These are phyloP conservation scores for Desmodesmus armatus DNA, from an alignment of 139 green algal species.

Conservation along the genomic window DNA sequence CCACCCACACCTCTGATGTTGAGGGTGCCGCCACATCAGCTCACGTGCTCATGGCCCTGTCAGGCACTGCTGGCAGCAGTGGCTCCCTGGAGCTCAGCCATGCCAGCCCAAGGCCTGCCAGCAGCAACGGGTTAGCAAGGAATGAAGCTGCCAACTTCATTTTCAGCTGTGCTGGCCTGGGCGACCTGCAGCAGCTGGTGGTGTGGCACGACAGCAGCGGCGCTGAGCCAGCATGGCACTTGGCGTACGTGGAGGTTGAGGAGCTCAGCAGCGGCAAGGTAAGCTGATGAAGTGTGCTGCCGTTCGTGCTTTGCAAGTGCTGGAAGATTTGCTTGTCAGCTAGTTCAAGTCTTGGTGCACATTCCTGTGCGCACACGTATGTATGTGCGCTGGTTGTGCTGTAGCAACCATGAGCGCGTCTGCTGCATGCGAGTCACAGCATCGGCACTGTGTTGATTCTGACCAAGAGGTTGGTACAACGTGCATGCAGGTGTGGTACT, in stretches of 20 bases:
- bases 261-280: constrained; percentile 57
- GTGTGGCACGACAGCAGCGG: constrained; percentile 67
- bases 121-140: constrained; percentile 13
- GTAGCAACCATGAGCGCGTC: background rate
- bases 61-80: constrained; percentile 16
- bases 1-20: background rate
- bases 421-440: no score
- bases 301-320: background rate
- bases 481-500: constrained; percentile 66
- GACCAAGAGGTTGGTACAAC: no score
- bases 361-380: no score
- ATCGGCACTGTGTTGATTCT: no score
- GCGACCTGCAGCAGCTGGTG: constrained; percentile 20
- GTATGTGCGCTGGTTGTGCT: background rate
- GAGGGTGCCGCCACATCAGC: constrained; percentile 24
- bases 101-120: background rate
- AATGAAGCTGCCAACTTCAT: constrained; percentile 38
- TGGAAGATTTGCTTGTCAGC: no score
- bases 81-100: constrained; percentile 9
- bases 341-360: background rate
- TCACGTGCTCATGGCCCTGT: constrained; percentile 29
- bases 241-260: constrained; percentile 73
- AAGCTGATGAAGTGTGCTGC: background rate
- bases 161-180: constrained; percentile 23
- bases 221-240: constrained; percentile 63